Evolutionary conservation across 768 basidiomycete genomes (phyloP), one percentile per base, ranked within the genome.

Genomic region (Antrodiella citrinella): DNA sequence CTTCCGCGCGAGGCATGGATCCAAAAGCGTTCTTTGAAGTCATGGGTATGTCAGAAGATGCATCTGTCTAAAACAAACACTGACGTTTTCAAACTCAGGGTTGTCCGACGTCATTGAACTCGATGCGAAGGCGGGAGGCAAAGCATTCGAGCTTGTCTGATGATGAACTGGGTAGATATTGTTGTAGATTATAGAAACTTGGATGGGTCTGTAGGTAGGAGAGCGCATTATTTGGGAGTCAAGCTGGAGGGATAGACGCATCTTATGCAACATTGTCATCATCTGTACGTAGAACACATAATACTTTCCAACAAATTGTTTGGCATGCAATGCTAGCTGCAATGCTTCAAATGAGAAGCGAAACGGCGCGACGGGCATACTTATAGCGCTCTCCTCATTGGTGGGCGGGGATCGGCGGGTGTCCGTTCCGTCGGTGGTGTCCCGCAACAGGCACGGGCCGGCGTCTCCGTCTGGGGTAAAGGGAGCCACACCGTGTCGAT

Each of bases 11-110:
- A 62, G 66, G 85, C 19, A 86, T 87, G 85, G 83, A 86, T 56
- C 86, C 86, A 5, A 83, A 81, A 60, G 72, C 76, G 41, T 87
- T 87, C 73, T 87, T 88, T 63, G 76, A 83, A 59, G 80, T 85
- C 47, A 82, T 86, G 82, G 83, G 82, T 82, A 62, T 43, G 73
- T 58, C 3, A 3, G 9, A 35, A 18, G 41, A 22, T 15, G 10
- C 51, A 78, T 35, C 30, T 7, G 30, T 35, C 15, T 35, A 35
- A 7, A 35, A 35, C 30, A 15, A 35, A 15, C 30, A 35, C 15
- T 35, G 30, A n/a, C n/a, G n/a, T n/a, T n/a, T n/a, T n/a, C n/a
- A n/a, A n/a, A n/a, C n/a, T n/a, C 30, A 35, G 78, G 81, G 50
- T 68, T 85, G 3, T 65, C 72, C 30, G 75, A 80, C 11, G 67